These are phyloP conservation scores for Calonectria hongkongensis DNA, from an alignment of 2,329 filamentous ascomycete species.

Conservation along the genomic window DNA sequence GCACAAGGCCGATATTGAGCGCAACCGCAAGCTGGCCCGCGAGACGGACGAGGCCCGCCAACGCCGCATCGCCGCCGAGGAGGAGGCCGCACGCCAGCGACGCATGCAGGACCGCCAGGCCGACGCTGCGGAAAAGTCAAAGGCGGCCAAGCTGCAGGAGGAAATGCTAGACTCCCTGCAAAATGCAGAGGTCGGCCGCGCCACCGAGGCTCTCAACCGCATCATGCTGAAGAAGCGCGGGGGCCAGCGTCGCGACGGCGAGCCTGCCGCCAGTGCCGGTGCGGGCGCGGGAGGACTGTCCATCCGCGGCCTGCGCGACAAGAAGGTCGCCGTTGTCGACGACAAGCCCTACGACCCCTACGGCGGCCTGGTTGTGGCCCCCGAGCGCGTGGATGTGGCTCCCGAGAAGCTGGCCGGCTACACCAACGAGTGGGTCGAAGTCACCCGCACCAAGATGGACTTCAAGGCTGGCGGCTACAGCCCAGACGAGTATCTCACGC, in stretches of 20 bases:
- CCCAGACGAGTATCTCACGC: slow-evolving; percentile 85
- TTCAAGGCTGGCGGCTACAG: slow-evolving; percentile 89
- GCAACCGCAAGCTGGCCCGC: slow-evolving; percentile 72
- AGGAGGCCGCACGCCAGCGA: slow-evolving; percentile 76
- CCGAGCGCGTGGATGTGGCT: slow-evolving; percentile 80
- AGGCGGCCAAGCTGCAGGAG: slow-evolving; percentile 77
- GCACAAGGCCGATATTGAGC: slow-evolving; percentile 81
- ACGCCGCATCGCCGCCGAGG: slow-evolving; percentile 77
- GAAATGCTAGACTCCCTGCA: slow-evolving; percentile 83
- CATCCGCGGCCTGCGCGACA: slow-evolving; percentile 88
- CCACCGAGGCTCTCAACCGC: slow-evolving; percentile 74
- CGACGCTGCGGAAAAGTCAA: slow-evolving; percentile 81
- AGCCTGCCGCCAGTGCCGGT: slow-evolving; percentile 58
- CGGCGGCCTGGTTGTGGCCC: slow-evolving; percentile 81
- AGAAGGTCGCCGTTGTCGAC: slow-evolving; percentile 66
- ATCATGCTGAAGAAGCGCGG: slow-evolving; percentile 85
- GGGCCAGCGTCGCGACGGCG: slow-evolving; percentile 64
- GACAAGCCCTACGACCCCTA: slow-evolving; percentile 93
- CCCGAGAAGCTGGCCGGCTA: slow-evolving; percentile 76
- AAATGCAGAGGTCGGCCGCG: slow-evolving; percentile 75
- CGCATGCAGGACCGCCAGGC: slow-evolving; percentile 79
- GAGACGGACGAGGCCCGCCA: slow-evolving; percentile 73
- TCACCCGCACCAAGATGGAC: slow-evolving; percentile 77
- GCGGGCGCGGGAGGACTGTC: slow-evolving; percentile 66
- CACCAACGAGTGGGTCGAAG: slow-evolving; percentile 83